phyloP scores from a whole-genome alignment of 129 eudicot species.

The Helichrysum umbraculigerum region DNA sequence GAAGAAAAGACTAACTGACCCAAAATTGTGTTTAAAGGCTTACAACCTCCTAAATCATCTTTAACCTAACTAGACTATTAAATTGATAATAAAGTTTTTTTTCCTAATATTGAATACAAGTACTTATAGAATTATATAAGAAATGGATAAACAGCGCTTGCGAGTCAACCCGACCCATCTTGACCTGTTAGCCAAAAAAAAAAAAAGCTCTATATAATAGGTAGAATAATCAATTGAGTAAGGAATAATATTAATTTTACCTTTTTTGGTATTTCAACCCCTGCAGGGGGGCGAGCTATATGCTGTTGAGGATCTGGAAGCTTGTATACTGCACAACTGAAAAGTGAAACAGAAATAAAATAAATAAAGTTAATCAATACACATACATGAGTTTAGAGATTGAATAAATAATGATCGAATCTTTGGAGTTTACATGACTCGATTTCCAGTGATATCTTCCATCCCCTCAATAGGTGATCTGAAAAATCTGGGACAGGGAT shows the following conservation, averaged over 20 bases:
- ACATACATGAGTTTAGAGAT: neutral
- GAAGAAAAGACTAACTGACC: neutral
- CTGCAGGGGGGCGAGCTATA: constrained; percentile 60
- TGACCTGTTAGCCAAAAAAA: neutral
- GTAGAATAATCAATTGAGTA: neutral
- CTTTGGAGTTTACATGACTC: constrained; percentile 66
- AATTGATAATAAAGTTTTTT: neutral
- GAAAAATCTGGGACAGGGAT: constrained; percentile 69
- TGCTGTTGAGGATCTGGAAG: constrained; percentile 78
- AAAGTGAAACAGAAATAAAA: neutral
- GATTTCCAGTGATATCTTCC: constrained; percentile 76
- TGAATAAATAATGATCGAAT: neutral
- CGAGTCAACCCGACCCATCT: neutral
- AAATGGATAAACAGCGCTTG: neutral
- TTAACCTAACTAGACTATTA: neutral
- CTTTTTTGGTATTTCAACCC: constrained; percentile 72
- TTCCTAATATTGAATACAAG: neutral
- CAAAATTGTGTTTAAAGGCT: neutral
- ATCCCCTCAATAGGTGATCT: constrained; percentile 74
- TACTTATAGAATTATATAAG: neutral
- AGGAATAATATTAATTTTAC: constrained; percentile 27
- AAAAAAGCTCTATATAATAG: neutral
- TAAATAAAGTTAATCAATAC: neutral
- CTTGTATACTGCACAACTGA: constrained; percentile 80
- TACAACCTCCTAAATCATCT: constrained; percentile 8